These are phyloP conservation scores for Acanthamoeba polyphaga DNA, from an alignment of 208 protist species.

Conservation along the genomic window DNA sequence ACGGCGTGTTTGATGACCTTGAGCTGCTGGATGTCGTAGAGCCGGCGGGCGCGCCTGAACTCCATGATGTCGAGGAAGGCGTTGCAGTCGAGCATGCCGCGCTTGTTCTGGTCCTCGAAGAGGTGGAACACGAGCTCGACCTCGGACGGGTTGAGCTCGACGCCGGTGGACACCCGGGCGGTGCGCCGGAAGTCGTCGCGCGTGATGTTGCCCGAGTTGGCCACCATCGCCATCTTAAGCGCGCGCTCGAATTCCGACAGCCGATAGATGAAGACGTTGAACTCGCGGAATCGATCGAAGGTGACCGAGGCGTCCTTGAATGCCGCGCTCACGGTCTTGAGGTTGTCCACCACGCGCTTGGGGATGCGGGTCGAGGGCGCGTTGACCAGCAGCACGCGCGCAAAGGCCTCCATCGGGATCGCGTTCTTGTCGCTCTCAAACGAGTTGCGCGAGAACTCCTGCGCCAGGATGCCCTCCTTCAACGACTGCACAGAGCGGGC, in stretches of 20 bases:
- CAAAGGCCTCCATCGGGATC: slow-evolving; percentile 28
- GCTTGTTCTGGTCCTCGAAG: slow-evolving; percentile 74
- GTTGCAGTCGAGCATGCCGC: slow-evolving; percentile 73
- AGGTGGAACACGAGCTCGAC: slow-evolving; percentile 85
- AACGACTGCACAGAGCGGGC: slow-evolving; percentile 7
- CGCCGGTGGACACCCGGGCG: not conserved
- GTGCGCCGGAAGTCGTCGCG: slow-evolving; percentile 42
- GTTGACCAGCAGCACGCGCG: slow-evolving; percentile 42
- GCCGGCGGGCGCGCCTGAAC: slow-evolving; percentile 64
- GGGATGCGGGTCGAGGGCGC: slow-evolving; percentile 25
- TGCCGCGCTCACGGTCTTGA: slow-evolving; percentile 9
- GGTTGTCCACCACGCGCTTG: slow-evolving; percentile 34
- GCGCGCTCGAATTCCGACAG: slow-evolving; percentile 66
- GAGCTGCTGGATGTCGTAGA: slow-evolving; percentile 57
- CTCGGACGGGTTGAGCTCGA: slow-evolving; percentile 78
- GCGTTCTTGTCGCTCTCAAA: slow-evolving; percentile 15
- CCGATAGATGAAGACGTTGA: slow-evolving; percentile 27
- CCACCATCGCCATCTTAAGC: not conserved
- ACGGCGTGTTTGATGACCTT: not conserved
- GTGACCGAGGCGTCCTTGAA: slow-evolving; percentile 15
- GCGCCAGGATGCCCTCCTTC: not conserved
- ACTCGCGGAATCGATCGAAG: slow-evolving; percentile 54
- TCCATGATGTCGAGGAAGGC: slow-evolving; percentile 69
- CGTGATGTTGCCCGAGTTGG: slow-evolving; percentile 17
- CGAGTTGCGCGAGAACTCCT: not conserved